A percentile compares a stretch with the other conserved stretches of the same genome.
Evolutionary conservation across 768 basidiomycete species (phyloP).

Genomic region (Porphyrellus cyaneotinctus): DNA sequence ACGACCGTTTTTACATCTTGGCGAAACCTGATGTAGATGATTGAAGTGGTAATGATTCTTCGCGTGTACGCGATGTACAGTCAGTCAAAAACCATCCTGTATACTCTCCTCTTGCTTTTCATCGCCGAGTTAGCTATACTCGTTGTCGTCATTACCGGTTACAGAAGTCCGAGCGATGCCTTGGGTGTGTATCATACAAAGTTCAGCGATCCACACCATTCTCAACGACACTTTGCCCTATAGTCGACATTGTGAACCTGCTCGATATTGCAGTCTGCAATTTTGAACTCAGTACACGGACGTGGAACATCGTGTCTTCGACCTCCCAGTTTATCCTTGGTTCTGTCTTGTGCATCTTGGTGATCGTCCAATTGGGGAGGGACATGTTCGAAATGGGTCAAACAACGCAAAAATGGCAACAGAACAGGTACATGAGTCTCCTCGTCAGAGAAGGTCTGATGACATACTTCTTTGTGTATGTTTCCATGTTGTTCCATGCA

Average conservation of each 20-base stretch:
- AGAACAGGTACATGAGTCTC: background rate
- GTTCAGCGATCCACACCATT: too few relatives aligned
- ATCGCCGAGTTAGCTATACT: background rate
- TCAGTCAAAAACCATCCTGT: conserved; percentile 1
- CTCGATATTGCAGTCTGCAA: background rate
- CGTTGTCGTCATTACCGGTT: background rate
- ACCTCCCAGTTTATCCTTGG: background rate
- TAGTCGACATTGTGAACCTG: background rate
- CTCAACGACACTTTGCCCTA: too few relatives aligned
- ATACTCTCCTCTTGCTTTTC: conserved; percentile 1
- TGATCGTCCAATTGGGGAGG: background rate
- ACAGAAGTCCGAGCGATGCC: background rate
- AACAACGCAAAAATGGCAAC: background rate
- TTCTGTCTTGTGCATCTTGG: background rate
- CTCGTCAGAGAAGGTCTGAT: background rate
- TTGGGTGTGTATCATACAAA: background rate
- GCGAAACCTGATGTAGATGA: background rate
- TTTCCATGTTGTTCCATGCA: too few relatives aligned
- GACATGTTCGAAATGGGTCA: background rate
- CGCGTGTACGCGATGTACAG: background rate
- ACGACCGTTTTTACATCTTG: background rate
- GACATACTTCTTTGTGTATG: background rate
- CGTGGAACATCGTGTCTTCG: background rate
- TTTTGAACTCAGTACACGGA: background rate
- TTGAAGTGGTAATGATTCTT: background rate